A percentile compares a stretch with the other conserved stretches of the same genome.
phyloP scores from a whole-genome alignment of 1,139 yeast species.

The Pneumocystis wakefieldiae region DNA sequence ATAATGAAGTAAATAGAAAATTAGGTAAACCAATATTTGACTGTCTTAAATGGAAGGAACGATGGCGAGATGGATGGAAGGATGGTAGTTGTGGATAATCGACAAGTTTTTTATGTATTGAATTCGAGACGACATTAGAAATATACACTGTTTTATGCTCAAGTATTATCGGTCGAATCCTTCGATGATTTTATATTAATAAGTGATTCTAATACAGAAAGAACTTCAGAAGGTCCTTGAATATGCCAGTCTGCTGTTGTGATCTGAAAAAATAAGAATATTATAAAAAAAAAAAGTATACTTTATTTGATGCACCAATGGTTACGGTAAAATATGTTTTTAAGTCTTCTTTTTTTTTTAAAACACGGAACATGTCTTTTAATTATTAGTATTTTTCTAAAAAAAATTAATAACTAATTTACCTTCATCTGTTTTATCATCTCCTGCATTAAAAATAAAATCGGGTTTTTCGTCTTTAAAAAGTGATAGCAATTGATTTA shows the following conservation, averaged over 20 bases:
- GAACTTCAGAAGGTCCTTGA: not conserved
- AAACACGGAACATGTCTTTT: not conserved
- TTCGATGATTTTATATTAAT: not conserved
- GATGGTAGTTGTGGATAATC: conserved; percentile 15
- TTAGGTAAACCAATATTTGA: conserved; percentile 75
- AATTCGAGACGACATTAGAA: not conserved
- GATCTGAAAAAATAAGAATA: not conserved
- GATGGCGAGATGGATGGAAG: conserved; percentile 42
- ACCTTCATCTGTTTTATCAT: conserved; percentile 93
- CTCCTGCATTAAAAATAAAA: conserved; percentile 81
- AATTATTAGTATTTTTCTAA: not conserved
- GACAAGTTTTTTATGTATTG: not conserved
- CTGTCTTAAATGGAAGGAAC: conserved; percentile 75
- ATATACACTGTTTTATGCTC: not conserved
- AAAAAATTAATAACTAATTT: not conserved
- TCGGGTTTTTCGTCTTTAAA: conserved; percentile 46
- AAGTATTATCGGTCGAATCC: not conserved
- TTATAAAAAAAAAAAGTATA: not conserved
- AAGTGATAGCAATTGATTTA: conserved; percentile 45
- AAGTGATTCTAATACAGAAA: not conserved
- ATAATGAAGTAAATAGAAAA: conserved; percentile 73
- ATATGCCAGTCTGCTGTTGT: not conserved
- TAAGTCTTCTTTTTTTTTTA: not conserved
- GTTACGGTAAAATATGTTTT: not conserved
- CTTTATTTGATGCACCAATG: not conserved